Evolutionary conservation across 2,329 filamentous ascomycete species (phyloP), one percentile per base, ranked within the genome.

Genomic region (Curvularia lunata): DNA sequence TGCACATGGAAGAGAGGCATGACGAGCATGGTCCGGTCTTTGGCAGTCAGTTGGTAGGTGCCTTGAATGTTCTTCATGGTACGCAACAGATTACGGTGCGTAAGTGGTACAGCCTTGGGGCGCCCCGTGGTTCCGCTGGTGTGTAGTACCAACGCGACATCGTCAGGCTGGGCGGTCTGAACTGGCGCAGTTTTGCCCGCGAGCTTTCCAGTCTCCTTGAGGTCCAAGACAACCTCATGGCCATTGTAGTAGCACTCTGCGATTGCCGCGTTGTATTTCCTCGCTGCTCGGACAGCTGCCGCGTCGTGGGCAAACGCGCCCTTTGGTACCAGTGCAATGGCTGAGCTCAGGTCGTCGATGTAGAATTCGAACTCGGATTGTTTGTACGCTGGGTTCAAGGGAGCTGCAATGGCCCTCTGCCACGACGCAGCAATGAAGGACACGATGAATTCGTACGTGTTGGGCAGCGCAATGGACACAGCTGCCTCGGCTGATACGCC

Each of bases 1-100:
- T 95, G 91, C 48, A 96, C 91, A 77, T 96, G 91, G 83, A 96
- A 96, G 1, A 96, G 84, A 18, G 91, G 91, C 91, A 96, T 96
- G 59, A 96, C 91, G 16, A 96, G 84, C 84, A 92, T 88, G 27
- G 91, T 94, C 46, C 91, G 86, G 75, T 96, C 91, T 51, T 83
- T 74, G 5, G 86, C 75, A 0, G 86, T 88, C 59, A 96, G 83
- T 54, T 88, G 77, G 75, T 96, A 96, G 6, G 91, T 96, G 57
- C 84, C 81, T 71, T 89, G 83, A 73, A 96, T 92, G 78, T 95
- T 96, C 69, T 84, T 83, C 91, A 95, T 95, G 16, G 91, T 94
- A 59, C 87, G 84, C 6, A 90, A 90, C 59, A 96, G 82, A 77
- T 96, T 95, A 65, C 84, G 86, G 78, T 95, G 91, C 12, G 90